Evolutionary conservation across 805 yeast species (phyloP).

Genomic region (Groenewaldozyma salmanticensis): DNA sequence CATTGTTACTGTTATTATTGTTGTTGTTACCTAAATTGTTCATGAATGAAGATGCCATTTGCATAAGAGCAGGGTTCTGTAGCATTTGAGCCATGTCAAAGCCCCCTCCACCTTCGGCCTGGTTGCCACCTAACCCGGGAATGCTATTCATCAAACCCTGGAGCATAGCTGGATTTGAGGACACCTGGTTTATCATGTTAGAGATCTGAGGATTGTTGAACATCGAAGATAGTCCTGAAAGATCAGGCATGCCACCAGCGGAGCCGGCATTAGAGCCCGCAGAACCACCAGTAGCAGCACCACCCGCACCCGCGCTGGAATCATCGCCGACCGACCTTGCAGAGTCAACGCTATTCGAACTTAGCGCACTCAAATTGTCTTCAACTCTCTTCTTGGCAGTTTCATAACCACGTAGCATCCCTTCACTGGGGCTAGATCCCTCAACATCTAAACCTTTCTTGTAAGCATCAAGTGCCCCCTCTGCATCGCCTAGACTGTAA

Average conservation of each 20-base stretch:
- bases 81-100: slow-evolving; percentile 62
- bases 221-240: slow-evolving; percentile 48
- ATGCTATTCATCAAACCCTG: slow-evolving; percentile 62
- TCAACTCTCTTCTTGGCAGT: slow-evolving; percentile 84
- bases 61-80: slow-evolving; percentile 71
- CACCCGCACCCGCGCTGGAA: slow-evolving; percentile 26
- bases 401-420: slow-evolving; percentile 88
- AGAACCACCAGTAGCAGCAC: slow-evolving; percentile 48
- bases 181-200: slow-evolving; percentile 81
- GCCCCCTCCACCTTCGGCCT: slow-evolving; percentile 43
- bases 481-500: slow-evolving; percentile 88
- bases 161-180: slow-evolving; percentile 77
- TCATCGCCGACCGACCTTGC: slow-evolving; percentile 15
- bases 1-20: neutral
- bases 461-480: slow-evolving; percentile 85
- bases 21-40: slow-evolving; percentile 34
- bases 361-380: slow-evolving; percentile 43
- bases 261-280: slow-evolving; percentile 44
- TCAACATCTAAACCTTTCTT: slow-evolving; percentile 79
- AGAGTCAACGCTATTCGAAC: slow-evolving; percentile 29
- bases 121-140: slow-evolving; percentile 72
- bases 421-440: slow-evolving; percentile 74
- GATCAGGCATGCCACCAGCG: slow-evolving; percentile 63
- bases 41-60: slow-evolving; percentile 63
- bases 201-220: slow-evolving; percentile 76